Base-by-base conservation (phyloP, 257 asterid genomes). In the Fraxinus pennsylvanica region DNA sequence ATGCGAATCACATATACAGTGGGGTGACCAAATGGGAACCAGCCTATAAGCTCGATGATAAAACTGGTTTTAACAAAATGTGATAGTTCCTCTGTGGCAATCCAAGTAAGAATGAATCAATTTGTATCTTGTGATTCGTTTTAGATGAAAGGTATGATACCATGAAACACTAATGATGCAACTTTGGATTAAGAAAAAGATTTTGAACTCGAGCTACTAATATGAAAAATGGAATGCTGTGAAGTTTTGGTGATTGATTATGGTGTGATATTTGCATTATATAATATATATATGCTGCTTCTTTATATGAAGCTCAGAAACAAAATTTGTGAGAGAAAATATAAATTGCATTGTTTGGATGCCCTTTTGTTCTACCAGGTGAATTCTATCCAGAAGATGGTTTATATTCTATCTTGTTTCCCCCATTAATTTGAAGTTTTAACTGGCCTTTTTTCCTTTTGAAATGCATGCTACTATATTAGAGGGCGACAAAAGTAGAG, bases 301-400 rank as follows among this genome's bases (percentile, higher is more conserved):
- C 13, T 8, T 59, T 22, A 8, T 1, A 59, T 22, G 68, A 21
- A 22, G 29, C 25, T 59, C 29, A 59, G 68, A 59, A 21, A 3
- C 27, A 59, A 59, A 59, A 22, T 0, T 1, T 59, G 12, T 21
- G 32, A 59, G 32, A 8, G 1, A 50, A 15, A 22, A 59, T 21
- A 21, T 9, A 22, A 21, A 59, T 8, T 59, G 25, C 4, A 29
- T 9, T 22, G 68, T 59, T 21, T 22, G 32, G 68, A n/a, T 21
- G 32, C 32, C 68, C 50, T 59, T 59, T 8, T 59, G 65, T 19
- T 54, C 22, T 59, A n/a, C 68, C 14, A 22, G 68, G 14, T 59
- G 68, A 59, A 43, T 43, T n/a, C 68, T 22, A 21, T 59, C 32
- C 68, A 59, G 13, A 59, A 59, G 68, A 59, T 59, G 68, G 68